phyloP scores from a whole-genome alignment of 2,329 filamentous ascomycete species.

The Fusarium sp. region DNA sequence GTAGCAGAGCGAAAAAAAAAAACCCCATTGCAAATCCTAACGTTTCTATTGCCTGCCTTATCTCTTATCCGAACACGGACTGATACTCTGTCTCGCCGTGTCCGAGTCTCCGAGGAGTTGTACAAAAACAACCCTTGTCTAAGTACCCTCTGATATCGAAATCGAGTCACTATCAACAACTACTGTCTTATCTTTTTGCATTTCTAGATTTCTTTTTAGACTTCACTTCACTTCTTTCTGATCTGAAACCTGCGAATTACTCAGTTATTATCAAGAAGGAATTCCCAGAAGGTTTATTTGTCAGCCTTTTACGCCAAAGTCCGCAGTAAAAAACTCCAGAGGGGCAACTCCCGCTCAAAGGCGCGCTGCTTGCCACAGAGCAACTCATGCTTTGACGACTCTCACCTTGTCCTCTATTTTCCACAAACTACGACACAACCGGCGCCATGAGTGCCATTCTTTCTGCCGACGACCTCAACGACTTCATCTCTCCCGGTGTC shows the following conservation, averaged over 20 bases:
- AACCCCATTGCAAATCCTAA: slow-evolving; percentile 50
- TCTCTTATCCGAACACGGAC: slow-evolving; percentile 18
- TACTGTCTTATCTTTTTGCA: slow-evolving; percentile 14
- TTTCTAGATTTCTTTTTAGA: background rate
- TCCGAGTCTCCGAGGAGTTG: slow-evolving; percentile 40
- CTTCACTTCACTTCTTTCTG: background rate
- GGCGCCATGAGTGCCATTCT: slow-evolving; percentile 92
- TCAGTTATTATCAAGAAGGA: too few relatives aligned
- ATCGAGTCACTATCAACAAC: slow-evolving; percentile 11
- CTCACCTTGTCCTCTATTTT: background rate
- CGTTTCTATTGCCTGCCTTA: slow-evolving; percentile 46
- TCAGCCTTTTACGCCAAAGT: slow-evolving; percentile 33
- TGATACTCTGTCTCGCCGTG: slow-evolving; percentile 27
- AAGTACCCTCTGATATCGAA: background rate
- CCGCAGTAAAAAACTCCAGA: slow-evolving; percentile 19
- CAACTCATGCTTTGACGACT: slow-evolving; percentile 13
- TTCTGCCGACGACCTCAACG: slow-evolving; percentile 95
- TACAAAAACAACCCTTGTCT: slow-evolving; percentile 16
- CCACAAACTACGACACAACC: slow-evolving; percentile 9
- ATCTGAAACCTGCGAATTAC: background rate
- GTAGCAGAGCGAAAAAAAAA: slow-evolving; percentile 5
- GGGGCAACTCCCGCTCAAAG: slow-evolving; percentile 17
- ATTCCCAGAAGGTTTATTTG: slow-evolving; percentile 32
- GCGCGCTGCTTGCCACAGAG: slow-evolving; percentile 23
- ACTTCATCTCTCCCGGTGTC: slow-evolving; percentile 97